phyloP scores from a whole-genome alignment of 2,329 filamentous ascomycete species.

The Xylariaceae sp. region DNA sequence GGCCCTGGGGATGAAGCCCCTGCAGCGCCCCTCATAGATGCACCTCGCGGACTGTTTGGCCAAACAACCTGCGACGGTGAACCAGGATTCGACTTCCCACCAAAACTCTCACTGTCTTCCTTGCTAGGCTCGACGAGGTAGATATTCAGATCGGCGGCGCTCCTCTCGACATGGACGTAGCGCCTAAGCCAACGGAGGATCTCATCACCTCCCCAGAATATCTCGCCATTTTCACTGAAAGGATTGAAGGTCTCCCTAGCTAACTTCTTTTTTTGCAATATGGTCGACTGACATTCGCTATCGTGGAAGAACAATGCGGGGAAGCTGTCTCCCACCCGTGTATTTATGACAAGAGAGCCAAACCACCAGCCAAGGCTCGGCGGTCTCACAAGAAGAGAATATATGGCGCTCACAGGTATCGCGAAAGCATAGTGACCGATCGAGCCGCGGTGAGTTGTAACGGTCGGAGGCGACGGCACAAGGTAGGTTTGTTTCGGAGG shows the following conservation, averaged over 20 bases:
- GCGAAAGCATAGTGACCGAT: conserved; percentile 85
- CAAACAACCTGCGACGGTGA: conserved; percentile 40
- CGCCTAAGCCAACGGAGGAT: conserved; percentile 83
- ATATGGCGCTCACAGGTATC: conserved; percentile 82
- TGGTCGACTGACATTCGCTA: conserved; percentile 91
- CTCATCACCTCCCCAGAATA: conserved; percentile 98
- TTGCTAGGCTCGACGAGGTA: conserved; percentile 84
- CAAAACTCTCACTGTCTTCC: conserved; percentile 80
- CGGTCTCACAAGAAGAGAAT: conserved; percentile 82
- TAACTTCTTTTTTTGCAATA: conserved; percentile 84
- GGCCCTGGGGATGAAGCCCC: conserved; percentile 35
- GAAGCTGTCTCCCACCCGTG: conserved; percentile 82
- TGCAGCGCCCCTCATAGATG: conserved; percentile 32
- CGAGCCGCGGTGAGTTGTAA: conserved; percentile 66
- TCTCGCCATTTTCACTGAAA: conserved; percentile 74
- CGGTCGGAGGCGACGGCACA: conserved; percentile 84
- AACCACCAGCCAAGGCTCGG: conserved; percentile 99
- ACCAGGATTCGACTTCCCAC: conserved; percentile 51
- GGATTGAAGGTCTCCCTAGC: conserved; percentile 83
- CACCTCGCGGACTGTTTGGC: conserved; percentile 34
- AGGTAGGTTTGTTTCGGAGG: conserved; percentile 83
- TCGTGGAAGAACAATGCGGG: conserved; percentile 97
- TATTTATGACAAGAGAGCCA: conserved; percentile 90
- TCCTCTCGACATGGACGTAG: conserved; percentile 79
- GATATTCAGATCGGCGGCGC: conserved; percentile 79